A percentile compares a stretch with the other conserved stretches of the same genome.
phyloP scores from a whole-genome alignment of 2,329 filamentous ascomycete species.

The Ascochyta fabae region DNA sequence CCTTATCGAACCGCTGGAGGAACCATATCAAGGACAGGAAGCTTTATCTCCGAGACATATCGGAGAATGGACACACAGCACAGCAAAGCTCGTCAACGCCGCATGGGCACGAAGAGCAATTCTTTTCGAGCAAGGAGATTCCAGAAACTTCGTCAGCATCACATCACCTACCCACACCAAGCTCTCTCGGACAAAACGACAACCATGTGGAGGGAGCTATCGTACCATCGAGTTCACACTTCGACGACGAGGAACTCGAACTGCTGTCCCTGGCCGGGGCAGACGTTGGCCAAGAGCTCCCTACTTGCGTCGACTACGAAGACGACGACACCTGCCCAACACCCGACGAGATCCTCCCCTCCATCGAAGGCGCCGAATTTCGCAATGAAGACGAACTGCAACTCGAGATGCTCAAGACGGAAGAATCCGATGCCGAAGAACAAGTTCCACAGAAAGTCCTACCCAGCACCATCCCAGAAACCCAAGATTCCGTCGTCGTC shows the following conservation, averaged over 20 bases:
- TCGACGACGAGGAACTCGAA: slow-evolving; percentile 37
- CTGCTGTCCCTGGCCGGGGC: slow-evolving; percentile 33
- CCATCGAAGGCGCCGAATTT: slow-evolving; percentile 28
- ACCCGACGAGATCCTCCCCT: slow-evolving; percentile 31
- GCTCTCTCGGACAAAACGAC: slow-evolving; percentile 29
- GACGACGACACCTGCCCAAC: slow-evolving; percentile 12
- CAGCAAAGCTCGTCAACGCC: background rate
- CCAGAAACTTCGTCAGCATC: slow-evolving; percentile 7
- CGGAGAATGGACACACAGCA: background rate
- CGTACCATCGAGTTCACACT: slow-evolving; percentile 29
- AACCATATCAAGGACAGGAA: slow-evolving; percentile 17
- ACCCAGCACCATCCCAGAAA: slow-evolving; percentile 11
- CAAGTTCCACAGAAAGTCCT: slow-evolving; percentile 2
- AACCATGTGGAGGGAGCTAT: background rate
- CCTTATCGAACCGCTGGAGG: slow-evolving; percentile 17
- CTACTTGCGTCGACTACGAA: slow-evolving; percentile 1
- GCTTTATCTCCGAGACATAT: slow-evolving; percentile 8
- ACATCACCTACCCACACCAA: slow-evolving; percentile 41
- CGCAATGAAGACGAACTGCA: slow-evolving; percentile 26
- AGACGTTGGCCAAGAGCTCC: slow-evolving; percentile 17
- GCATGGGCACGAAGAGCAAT: slow-evolving; percentile 3
- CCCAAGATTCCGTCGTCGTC: background rate
- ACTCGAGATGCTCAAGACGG: slow-evolving; percentile 14
- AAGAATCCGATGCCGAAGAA: background rate
- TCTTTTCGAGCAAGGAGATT: slow-evolving; percentile 12